Percentiles rank a stretch among this genome's conserved stretches.
Evolutionary conservation across 108 stramenopile species (phyloP).

Genomic region (Mayamaea pseudoterrestris): DNA sequence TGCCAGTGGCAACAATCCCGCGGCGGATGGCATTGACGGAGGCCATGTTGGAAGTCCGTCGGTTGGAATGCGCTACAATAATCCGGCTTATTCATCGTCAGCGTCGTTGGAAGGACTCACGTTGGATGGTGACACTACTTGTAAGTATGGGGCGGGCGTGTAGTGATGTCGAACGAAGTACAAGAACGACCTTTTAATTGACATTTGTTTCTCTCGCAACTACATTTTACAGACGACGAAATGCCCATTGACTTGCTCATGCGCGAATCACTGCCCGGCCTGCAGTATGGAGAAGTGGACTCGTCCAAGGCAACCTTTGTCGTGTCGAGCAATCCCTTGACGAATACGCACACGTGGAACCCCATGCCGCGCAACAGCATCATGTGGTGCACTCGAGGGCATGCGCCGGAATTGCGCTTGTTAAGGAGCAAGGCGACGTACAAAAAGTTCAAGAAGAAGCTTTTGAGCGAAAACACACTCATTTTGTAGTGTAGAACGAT

Average conservation of each 20-base stretch:
- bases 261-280: constrained; percentile 4
- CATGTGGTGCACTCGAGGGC: constrained; percentile 13
- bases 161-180: too few relatives aligned
- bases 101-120: too few relatives aligned
- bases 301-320: constrained; percentile 7
- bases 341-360: constrained; percentile 14
- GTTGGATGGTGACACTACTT: too few relatives aligned
- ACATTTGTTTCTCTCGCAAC: too few relatives aligned
- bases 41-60: not conserved
- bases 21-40: not conserved
- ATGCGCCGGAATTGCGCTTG: constrained; percentile 3
- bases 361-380: constrained; percentile 11
- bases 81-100: too few relatives aligned
- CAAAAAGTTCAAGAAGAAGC: not conserved
- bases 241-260: not conserved
- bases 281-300: constrained; percentile 7
- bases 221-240: constrained; percentile 2
- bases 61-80: not conserved
- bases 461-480: not conserved
- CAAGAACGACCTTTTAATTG: too few relatives aligned
- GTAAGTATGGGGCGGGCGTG: too few relatives aligned
- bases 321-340: constrained; percentile 13
- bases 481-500: not conserved
- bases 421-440: not conserved
- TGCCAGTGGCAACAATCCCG: not conserved